Evolutionary conservation across 2,329 filamentous ascomycete genomes (phyloP), one percentile per base, ranked within the genome.

Genomic region (Colletotrichum lindemuthianum): DNA sequence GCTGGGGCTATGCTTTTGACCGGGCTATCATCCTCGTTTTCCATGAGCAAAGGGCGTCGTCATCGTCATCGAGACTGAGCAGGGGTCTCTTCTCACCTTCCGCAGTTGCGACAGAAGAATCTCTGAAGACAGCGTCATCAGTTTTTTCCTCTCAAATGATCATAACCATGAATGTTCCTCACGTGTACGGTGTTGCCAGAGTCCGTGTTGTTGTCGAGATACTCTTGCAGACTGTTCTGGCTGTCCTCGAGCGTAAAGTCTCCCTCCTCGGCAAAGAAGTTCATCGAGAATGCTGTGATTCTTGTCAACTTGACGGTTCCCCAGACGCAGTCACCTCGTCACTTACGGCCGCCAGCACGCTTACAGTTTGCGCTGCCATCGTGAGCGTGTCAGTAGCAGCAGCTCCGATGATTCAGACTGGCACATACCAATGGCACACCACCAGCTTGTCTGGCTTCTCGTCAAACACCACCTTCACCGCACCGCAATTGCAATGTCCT

Each of bases 401-500:
- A 4, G 24, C 24, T 48, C 36, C 7, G 34, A 47, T 32, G 8
- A 13, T 24, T 24, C 24, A 24, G 24, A 8, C 11, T 2, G 7
- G n/a, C 9, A 34, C 52, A 1, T 43, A 65, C 63, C 63, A 65
- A 11, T 65, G 63, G 16, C 63, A 65, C 8, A 49, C 24, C 11
- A 65, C 8, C 6, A 65, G 47, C 10, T 15, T 39, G 2, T 63
- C 58, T 9, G 63, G 63, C 41, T 63, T 65, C 40, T 41, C 37
- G 2, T 47, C 51, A n/a, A 65, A 39, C 32, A 40, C 48, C 2
- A 65, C 47, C 37, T 56, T 57, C 8, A 65, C 33, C 12, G 51
- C 50, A n/a, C 63, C 52, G 16, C 63, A 65, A 15, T 65, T 65
- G 47, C 63, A 65, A 8, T 63, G 58, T 32, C 63, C 63, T 13